Percentiles rank a stretch among this genome's conserved stretches.
Evolutionary conservation across 306 rosid species (phyloP).

Genomic region (Quercus suber): DNA sequence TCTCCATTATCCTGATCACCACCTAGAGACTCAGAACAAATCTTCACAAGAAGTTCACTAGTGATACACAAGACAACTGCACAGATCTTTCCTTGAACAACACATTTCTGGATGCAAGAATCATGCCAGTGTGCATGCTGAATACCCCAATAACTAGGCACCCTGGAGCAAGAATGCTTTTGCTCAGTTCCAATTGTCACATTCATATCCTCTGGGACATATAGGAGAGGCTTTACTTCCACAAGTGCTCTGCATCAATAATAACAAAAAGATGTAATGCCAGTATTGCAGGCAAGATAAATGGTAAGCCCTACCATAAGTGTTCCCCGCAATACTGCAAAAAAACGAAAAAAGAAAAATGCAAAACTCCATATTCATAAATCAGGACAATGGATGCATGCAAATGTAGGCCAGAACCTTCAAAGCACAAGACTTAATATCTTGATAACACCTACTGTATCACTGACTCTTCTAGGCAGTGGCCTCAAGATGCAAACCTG

Average conservation of each 20-base stretch:
- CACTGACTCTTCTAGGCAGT: background rate
- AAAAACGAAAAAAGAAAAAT: background rate
- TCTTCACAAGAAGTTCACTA: slow-evolving; percentile 49
- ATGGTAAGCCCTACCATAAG: background rate
- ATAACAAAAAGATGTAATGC: slow-evolving; percentile 15
- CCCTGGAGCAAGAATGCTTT: slow-evolving; percentile 27
- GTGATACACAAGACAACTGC: slow-evolving; percentile 53
- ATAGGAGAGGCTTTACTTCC: slow-evolving; percentile 89
- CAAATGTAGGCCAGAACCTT: background rate
- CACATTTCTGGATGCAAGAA: slow-evolving; percentile 66
- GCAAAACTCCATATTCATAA: background rate
- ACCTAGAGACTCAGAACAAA: slow-evolving; percentile 41
- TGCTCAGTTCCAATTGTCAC: slow-evolving; percentile 21
- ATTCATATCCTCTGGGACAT: slow-evolving; percentile 55
- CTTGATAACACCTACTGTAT: no score
- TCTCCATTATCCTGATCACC: slow-evolving; percentile 29
- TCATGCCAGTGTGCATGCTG: slow-evolving; percentile 71
- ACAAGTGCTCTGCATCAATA: slow-evolving; percentile 60
- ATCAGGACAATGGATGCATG: background rate
- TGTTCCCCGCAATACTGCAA: background rate
- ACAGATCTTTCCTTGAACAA: slow-evolving; percentile 66
- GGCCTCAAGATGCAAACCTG: background rate
- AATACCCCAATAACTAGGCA: slow-evolving; percentile 58
- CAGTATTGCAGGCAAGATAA: background rate
- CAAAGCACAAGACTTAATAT: background rate